These are phyloP conservation scores for Neofusicoccum sp. DNA, from an alignment of 2,329 filamentous ascomycete species.

Conservation along the genomic window DNA sequence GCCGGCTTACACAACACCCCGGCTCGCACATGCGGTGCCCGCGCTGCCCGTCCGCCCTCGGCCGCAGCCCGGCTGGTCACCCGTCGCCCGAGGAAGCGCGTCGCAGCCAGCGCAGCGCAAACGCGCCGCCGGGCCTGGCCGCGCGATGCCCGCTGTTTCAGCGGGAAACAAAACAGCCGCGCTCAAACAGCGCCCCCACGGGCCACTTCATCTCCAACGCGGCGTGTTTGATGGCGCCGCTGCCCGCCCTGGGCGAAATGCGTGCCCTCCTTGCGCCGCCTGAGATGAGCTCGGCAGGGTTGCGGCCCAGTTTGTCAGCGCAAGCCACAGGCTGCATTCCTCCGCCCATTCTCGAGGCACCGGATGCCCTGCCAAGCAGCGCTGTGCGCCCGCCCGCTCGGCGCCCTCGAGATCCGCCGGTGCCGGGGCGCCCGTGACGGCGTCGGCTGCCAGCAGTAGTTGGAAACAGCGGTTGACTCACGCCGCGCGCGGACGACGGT, in stretches of 20 bases:
- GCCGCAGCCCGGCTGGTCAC: constrained; percentile 13
- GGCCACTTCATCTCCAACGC: constrained; percentile 12
- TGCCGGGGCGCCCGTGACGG: background rate
- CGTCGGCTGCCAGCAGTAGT: background rate
- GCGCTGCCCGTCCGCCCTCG: constrained; percentile 14
- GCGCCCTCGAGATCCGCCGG: background rate
- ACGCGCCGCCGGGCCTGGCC: constrained; percentile 2
- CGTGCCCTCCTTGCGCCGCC: constrained; percentile 15
- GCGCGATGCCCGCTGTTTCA: background rate
- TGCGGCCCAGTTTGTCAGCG: constrained; percentile 15
- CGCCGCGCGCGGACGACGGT: background rate
- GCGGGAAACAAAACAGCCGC: constrained; percentile 17
- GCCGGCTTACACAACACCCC: constrained; percentile 19
- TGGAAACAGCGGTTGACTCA: constrained; percentile 3
- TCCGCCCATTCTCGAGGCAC: constrained; percentile 15
- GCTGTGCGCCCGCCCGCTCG: constrained; percentile 2
- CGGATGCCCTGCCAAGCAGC: constrained; percentile 10
- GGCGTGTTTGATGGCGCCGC: background rate
- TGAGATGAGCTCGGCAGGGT: constrained; percentile 6
- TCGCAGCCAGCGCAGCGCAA: constrained; percentile 5
- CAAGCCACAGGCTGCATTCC: constrained; percentile 17
- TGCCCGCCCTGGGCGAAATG: background rate
- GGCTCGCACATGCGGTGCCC: constrained; percentile 8
- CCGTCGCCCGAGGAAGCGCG: constrained; percentile 6
- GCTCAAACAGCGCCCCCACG: constrained; percentile 11